Evolutionary conservation across 305 asterid genomes (phyloP), one percentile per base, ranked within the genome.

Genomic region (Petunia hybrid): DNA sequence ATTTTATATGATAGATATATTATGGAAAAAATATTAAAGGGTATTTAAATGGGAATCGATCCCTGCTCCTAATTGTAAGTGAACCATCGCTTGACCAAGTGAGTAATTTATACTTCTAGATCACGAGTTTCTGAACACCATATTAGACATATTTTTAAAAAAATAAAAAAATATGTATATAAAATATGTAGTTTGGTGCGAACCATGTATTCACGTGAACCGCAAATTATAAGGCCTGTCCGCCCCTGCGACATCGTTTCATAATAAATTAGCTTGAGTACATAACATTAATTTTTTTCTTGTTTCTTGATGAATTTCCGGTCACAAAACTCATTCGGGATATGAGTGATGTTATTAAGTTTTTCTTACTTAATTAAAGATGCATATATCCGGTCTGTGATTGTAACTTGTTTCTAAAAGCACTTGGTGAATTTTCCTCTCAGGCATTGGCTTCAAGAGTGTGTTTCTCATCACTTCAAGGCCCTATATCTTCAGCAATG

Each of bases 381-480:
- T 16, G 66, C 42, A n/a, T 66, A 12, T 80, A 39, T 22, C 64
- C 3, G 22, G 1, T n/a, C 61, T 5, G 2, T 5, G 31, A 14
- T 36, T 36, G 46, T 36, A 3, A 73, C 12, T 51, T 13, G 4
- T 51, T 73, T 51, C 63, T 73, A 36, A 51, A 51, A 35, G 13
- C 13, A 35, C 8, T 51, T 51, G 78, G 2, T 73, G 36, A 3
- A 1, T 61, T 71, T 67, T 22, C 80, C 16, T 82, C 74, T 59
- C 86, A 86, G 89, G 89, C 5, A 86, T 86, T 82, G 89, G 89
- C 41, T 86, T 86, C 83, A 86, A 86, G 85, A 86, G 89, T 66
- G 89, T 86, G 35, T 86, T 86, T 78, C 85, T 86, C 46, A 86
- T 86, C 75, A 82, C 87, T 22, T 80, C 89, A 9, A 83, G 71